Base-by-base conservation (phyloP, 2,329 filamentous ascomycete species). In the Pseudonectria foliicola region DNA sequence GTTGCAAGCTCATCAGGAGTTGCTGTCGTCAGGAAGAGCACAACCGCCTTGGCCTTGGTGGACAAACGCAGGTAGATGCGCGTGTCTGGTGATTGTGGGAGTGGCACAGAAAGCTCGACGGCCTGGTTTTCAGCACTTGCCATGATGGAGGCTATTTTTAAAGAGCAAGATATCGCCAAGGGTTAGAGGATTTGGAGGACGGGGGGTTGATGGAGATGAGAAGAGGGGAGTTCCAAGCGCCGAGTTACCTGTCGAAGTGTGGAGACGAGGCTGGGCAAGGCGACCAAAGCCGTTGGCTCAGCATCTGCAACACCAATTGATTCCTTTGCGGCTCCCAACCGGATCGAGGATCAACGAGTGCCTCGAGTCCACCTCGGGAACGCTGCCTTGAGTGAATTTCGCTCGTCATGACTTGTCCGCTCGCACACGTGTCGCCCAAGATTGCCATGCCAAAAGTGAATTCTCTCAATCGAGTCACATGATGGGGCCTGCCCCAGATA, bases 21-120 rank as follows among this genome's bases (percentile, higher is more conserved):
- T 4, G 71, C 67, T 0, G 78, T 81, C 1, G 77, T 76, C 29
- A 82, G 61, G 50, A 77, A 77, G n/a, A 82, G 56, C 35, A 77
- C 57, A 36, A 80, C 60, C 21, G 70, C 72, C 48, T 75, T 79
- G 26, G 70, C 61, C 40, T 72, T 72, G 36, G 73, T 66, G 12
- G 73, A 76, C 31, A 83, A 56, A 28, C 74, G 74, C 25, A 80
- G 53, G 54, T 79, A 74, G 41, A 83, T 70, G 43, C 69, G 72
- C 7, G 77, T 75, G 49, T 80, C 75, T 13, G 75, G 58, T 2
- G 77, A 70, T 40, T 66, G 68, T 10, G 79, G 77, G 14, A 83
- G 63, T 6, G 75, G 73, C 15, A 82, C 65, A 2, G 77, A 77
- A 10, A 82, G 57, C 48, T 80, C 49, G 25, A 48, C 33, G 8